Evolutionary conservation across 805 yeast species (phyloP).

Genomic region (Saccharomycopsis javanensis): DNA sequence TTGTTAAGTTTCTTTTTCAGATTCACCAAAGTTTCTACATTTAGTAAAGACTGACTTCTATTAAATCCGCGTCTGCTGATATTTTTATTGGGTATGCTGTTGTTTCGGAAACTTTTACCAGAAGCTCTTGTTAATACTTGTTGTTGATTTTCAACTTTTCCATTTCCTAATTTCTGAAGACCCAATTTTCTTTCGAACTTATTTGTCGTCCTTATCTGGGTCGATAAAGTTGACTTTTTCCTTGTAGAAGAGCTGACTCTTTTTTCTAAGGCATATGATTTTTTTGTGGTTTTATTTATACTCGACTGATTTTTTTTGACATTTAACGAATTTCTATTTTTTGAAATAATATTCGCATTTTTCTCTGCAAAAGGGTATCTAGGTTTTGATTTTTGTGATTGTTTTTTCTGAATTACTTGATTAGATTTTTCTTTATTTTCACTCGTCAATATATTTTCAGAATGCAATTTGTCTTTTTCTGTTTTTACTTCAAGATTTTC

Average conservation of each 20-base stretch:
- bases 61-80: background rate
- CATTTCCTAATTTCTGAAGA: background rate
- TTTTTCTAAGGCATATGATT: background rate
- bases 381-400: background rate
- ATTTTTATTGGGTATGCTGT: background rate
- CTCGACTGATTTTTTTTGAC: background rate
- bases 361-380: background rate
- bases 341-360: background rate
- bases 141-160: background rate
- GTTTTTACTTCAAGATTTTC: background rate
- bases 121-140: background rate
- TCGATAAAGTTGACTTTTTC: background rate
- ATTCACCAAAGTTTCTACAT: background rate
- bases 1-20: background rate
- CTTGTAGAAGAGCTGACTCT: background rate
- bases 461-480: no score
- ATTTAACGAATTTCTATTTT: background rate
- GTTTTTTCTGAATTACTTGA: background rate
- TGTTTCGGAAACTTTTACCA: background rate
- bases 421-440: background rate
- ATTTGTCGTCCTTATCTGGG: background rate
- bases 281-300: background rate
- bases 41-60: background rate
- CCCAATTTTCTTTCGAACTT: background rate
- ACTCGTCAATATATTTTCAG: no score